Conservation (phyloP, 176 grass and related monocot species). For the Eragrostis curvula region DNA sequence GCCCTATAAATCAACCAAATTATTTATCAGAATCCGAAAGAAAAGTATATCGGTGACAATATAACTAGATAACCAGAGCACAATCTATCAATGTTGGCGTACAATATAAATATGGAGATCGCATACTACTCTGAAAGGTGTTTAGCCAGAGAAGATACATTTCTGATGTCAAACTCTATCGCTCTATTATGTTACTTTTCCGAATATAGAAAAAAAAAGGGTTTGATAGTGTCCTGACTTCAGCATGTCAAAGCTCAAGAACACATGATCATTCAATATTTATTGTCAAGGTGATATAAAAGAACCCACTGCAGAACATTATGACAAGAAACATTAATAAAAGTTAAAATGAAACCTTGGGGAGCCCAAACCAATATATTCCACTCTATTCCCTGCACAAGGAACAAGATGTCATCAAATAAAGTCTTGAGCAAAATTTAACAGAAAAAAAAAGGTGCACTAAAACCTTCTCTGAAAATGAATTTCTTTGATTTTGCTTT, state of each 20-base stretch:
- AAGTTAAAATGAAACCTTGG: not conserved
- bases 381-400: conserved; percentile 62
- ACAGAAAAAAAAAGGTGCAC: not conserved
- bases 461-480: conserved; percentile 73
- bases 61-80: not conserved
- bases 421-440: not conserved
- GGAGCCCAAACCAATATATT: conserved; percentile 43
- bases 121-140: not conserved
- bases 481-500: conserved; percentile 55
- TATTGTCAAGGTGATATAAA: not conserved
- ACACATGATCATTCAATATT: not conserved
- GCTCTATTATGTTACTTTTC: not conserved
- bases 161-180: not conserved
- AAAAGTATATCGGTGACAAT: not conserved
- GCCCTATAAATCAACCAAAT: conserved; percentile 46
- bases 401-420: conserved; percentile 17
- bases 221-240: not conserved
- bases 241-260: not conserved
- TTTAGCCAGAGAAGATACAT: conserved; percentile 14
- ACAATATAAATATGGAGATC: not conserved
- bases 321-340: not conserved
- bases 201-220: not conserved
- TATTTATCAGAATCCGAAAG: not conserved
- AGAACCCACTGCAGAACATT: not conserved
- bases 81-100: not conserved